Base-by-base conservation (phyloP, 2,329 filamentous ascomycete genomes). In the Cladosporium halotolerans region DNA sequence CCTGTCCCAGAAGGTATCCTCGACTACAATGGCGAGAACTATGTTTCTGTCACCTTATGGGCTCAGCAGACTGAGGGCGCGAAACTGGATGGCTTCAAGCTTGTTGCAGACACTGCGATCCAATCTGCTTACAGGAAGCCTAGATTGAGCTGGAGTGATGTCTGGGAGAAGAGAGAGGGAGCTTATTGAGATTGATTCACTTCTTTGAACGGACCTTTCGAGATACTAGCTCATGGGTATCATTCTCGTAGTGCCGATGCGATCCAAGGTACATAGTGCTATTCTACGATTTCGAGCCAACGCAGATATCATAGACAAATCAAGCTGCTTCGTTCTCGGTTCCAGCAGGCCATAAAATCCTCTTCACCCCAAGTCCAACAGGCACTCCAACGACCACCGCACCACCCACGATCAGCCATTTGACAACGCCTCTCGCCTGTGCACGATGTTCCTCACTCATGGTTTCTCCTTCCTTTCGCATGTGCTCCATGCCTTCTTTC, bases 1-100 rank as follows among this genome's bases (percentile, higher is more conserved):
- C 84, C 84, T 1, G 84, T 89, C 0, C 85, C 85, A 0, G 79
- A 88, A 69, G 84, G 84, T 19, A 76, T 89, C 16, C 67, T 88
- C 33, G 78, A 89, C 63, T 85, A 88, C 65, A 72, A 73, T 3
- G 85, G 85, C 0, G 75, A 73, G 23, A 89, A 89, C 60, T 85
- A 78, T 67, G 59, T 89, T 4, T 83, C 78, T 0, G 58, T 89
- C 8, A 80, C 76, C 13, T 63, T 89, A 9, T 89, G 85, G 85
- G 79, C 81, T 0, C 71, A 83, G 52, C 77, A 82, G 33, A 66
- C 67, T 0, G 68, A 65, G 2, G 81, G 79, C 5, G 82, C 77
- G 0, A 80, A 75, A 59, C 56, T 87, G 9, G 74, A 76, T 0
- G 75, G 74, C 0, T 68, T 86, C 34, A 71, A 74, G 39, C 64